Evolutionary conservation across 73 alveolate species (phyloP), one percentile per base, ranked within the genome.

Genomic region (Paraurostyla sp.): DNA sequence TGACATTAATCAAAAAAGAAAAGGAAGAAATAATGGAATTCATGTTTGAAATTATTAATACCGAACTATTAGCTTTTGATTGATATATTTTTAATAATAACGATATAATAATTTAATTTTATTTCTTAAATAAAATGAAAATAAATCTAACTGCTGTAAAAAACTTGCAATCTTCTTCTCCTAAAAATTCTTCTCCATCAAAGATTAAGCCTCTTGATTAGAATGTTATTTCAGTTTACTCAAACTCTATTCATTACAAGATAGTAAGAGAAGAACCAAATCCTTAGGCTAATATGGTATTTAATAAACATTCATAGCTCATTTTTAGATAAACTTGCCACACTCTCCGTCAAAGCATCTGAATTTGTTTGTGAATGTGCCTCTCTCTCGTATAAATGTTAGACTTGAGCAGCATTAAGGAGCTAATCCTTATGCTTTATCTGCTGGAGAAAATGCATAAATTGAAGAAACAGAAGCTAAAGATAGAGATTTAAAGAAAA

Each of bases 371-470:
- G 60, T 23, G 32, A 80, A 89, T 52, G 30, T 65, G 50, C 95
- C 95, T 11, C 68, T 81, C 20, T 40, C 60, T 56, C 69, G 68
- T 22, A 52, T 81, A 6, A 76, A 76, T 22, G 45, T 57, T 54
- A 20, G 76, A 36, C 76, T 90, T 4, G 83, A 68, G 56, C 30
- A 58, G 71, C 95, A 90, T 45, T 38, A 90, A 30, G n/a, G n/a
- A n/a, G 41, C 62, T 20, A 63, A 48, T 50, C 95, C 95, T 11
- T 58, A 60, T 46, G 85, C 91, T 9, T 29, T 90, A n/a, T 40
- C 91, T 4, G 83, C 95, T 40, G 51, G 76, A 18, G 95, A 90
- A n/a, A 81, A 78, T 69, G 95, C 95, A 0, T 27, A 45, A 23
- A 81, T 62, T 30, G 95, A 90, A 65, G 95, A 90, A 43, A 36